Base-by-base conservation (phyloP, 305 asterid genomes). In the Fraxinus ornus region DNA sequence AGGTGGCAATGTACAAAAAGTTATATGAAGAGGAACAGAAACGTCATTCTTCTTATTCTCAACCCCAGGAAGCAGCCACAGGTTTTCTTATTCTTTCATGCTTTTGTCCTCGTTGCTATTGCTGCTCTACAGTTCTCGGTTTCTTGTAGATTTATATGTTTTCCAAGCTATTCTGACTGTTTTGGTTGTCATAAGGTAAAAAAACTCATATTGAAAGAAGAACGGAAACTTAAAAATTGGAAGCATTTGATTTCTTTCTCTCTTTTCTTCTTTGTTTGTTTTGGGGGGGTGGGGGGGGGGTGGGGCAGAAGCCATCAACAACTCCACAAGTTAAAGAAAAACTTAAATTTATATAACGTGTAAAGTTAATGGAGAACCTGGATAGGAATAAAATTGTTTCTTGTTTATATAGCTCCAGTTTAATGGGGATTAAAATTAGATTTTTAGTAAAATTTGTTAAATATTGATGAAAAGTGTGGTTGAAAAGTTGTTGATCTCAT, bases 1-100 rank as follows among this genome's bases (percentile, higher is more conserved):
- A 94, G 98, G 97, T 96, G 85, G 95, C 97, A 2, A 92, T 94
- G 98, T 97, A 97, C 91, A 93, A 89, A 87, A 92, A 86, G 86
- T 88, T 97, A 84, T 93, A 89, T 80, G 97, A 92, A 88, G 99
- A 94, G 90, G 95, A 91, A 74, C 95, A 91, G 79, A 91, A 89
- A 81, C 89, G 76, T 80, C 95, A 80, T 68, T 72, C 91, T 26
- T 78, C 91, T 76, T 37, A 88, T 79, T 75, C 90, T 74, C 90
- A 57, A 76, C 72, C 85, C 8, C 92, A 75, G 66, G 93, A 89
- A 75, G 82, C 84, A 71, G 84, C 83, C 81, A 88, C 92, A 90
- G 98, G 98, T 92, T 82, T 66, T 68, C 30, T 79, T 41, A 78
- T 75, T 71, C 13, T 71, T 32, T 33, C 60, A 70, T n/a, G 28